These are phyloP conservation scores for Coemansia javaensis DNA, from an alignment of 192 early-diverging fungal genomes.

Conservation along the genomic window DNA sequence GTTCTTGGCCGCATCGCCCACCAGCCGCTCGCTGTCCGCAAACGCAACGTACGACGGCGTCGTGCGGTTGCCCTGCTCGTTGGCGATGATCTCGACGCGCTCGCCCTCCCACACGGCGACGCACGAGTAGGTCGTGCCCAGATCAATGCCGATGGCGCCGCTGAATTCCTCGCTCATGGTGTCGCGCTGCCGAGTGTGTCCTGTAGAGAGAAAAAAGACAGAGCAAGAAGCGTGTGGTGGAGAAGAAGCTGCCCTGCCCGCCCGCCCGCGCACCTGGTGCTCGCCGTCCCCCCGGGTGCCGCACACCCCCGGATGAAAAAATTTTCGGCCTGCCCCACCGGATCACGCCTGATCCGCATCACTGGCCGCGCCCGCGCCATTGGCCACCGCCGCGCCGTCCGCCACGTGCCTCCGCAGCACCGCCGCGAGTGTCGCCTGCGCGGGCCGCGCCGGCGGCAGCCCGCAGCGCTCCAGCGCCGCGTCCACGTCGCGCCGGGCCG, in stretches of 20 bases:
- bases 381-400: neutral
- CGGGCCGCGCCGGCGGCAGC: neutral
- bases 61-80: conserved; percentile 87
- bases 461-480: neutral
- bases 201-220: neutral
- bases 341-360: too few species aligned
- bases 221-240: neutral
- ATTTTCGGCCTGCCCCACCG: too few species aligned
- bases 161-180: conserved; percentile 42
- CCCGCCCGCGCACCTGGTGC: too few species aligned
- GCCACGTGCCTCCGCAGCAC: conserved; percentile 7
- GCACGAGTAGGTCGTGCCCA: conserved; percentile 97
- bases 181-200: neutral
- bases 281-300: too few species aligned
- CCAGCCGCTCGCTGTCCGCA: conserved; percentile 70
- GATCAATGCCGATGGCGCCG: conserved; percentile 90
- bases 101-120: conserved; percentile 66
- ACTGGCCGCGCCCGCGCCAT: too few species aligned
- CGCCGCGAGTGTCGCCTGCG: neutral
- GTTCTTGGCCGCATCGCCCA: conserved; percentile 89
- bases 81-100: conserved; percentile 72
- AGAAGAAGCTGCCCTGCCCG: too few species aligned
- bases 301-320: too few species aligned
- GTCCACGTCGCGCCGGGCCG: neutral
- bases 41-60: conserved; percentile 86